Base-by-base conservation (phyloP, 768 basidiomycete species). In the Serendipita indica region DNA sequence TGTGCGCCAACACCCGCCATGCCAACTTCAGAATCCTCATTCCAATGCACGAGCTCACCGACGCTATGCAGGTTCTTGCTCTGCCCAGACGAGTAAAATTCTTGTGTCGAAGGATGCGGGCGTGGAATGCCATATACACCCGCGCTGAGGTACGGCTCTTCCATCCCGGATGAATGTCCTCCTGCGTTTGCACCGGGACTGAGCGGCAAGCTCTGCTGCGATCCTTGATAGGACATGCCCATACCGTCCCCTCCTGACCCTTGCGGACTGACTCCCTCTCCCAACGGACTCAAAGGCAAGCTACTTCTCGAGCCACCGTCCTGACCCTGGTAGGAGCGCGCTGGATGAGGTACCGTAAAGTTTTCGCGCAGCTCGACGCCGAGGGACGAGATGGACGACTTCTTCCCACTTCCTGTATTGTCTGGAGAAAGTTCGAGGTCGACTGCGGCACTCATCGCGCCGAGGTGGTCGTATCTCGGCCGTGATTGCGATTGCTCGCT, bases 1-100 rank as follows among this genome's bases (percentile, higher is more conserved):
- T 54, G 49, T 7, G 49, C 49, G 3, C 49, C 49, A 10, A 54
- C 32, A 16, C 49, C 49, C 12, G 49, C 49, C 49, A 54, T 54
- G 16, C 49, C 49, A 10, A 54, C 49, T 54, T 54, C 49, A 4
- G 49, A 22, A 54, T 54, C 49, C 30, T 54, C 49, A n/a, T 54
- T 4, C 49, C 49, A 54, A 18, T 20, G 25, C 16, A 54, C 32
- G n/a, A 54, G 5, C 32, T n/a, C 49, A 16, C 49, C 49, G 30
- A 54, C 49, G n/a, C n/a, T 27, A 54, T 54, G 30, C 30, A 22
- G 22, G 10, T 28, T 18, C 32, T 54, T 54, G 25, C 49, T 54
- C n/a, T 27, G 25, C 30, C 25, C 49, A 18, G 49, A 54, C 3
- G 49, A 54, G 49, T 33, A 22, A 16, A 22, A 28, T 7, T 33